phyloP scores from a whole-genome alignment of 768 basidiomycete genomes.

The Astraeus odoratus region DNA sequence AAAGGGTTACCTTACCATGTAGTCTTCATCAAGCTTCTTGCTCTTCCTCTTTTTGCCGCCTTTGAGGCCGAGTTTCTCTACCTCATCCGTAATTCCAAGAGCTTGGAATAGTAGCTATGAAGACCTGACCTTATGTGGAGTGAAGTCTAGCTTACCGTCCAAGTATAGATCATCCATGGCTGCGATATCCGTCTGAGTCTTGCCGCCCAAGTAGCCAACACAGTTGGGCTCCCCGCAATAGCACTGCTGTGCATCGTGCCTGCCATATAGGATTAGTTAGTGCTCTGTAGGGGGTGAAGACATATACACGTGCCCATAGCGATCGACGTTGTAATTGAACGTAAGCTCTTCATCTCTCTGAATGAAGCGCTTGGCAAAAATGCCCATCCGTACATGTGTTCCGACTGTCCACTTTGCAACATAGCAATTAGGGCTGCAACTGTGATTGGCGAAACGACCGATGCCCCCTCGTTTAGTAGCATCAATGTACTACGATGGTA shows the following conservation, averaged over 20 bases:
- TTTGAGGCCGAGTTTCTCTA: constrained; percentile 75
- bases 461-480: constrained; percentile 96
- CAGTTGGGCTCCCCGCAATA: constrained; percentile 96
- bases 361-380: constrained; percentile 85
- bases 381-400: constrained; percentile 88
- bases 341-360: constrained; percentile 83
- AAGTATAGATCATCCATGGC: constrained; percentile 93
- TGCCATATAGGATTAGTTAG: constrained; percentile 23
- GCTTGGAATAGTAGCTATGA: constrained; percentile 37
- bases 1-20: constrained; percentile 56
- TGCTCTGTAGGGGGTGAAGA: neutral
- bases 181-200: constrained; percentile 94
- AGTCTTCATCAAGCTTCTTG: constrained; percentile 93
- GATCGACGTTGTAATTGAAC: constrained; percentile 99
- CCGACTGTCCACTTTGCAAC: constrained; percentile 98
- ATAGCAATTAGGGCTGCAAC: constrained; percentile 95
- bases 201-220: constrained; percentile 93
- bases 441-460: constrained; percentile 96
- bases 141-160: constrained; percentile 50
- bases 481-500: constrained; percentile 82
- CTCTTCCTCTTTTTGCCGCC: constrained; percentile 85
- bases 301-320: constrained; percentile 73
- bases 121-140: neutral
- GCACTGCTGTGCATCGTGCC: constrained; percentile 91
- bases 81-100: constrained; percentile 90